Conservation (phyloP, 306 rosid species). For the Medicago truncatula region DNA sequence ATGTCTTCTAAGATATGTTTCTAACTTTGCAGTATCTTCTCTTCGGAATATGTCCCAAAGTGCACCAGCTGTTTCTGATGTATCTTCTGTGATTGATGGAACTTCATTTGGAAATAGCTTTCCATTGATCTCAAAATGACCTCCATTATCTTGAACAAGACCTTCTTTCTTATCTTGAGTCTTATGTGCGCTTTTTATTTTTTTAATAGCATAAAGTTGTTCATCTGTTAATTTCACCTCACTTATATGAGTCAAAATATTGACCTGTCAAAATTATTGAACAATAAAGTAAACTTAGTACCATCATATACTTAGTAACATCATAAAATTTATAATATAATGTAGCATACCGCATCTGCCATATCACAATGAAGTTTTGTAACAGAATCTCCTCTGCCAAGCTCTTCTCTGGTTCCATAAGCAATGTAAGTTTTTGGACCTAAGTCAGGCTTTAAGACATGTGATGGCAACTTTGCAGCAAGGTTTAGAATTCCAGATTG, state of each 20-base stretch:
- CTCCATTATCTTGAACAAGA: neutral
- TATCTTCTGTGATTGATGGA: conserved; percentile 18
- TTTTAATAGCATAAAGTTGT: conserved; percentile 51
- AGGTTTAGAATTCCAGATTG: conserved; percentile 71
- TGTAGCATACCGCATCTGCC: conserved; percentile 75
- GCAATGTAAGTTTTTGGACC: conserved; percentile 89
- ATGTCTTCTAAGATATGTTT: conserved; percentile 63
- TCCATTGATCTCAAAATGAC: conserved; percentile 25
- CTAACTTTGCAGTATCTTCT: conserved; percentile 67
- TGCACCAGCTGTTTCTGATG: conserved; percentile 57
- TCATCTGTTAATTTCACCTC: conserved; percentile 51
- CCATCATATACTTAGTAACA: neutral
- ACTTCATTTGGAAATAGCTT: conserved; percentile 24
- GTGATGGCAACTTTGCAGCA: conserved; percentile 73
- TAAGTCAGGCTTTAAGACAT: conserved; percentile 76
- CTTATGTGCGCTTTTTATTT: conserved; percentile 55
- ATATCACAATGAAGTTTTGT: conserved; percentile 85
- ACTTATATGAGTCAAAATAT: conserved; percentile 69
- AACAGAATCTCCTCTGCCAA: conserved; percentile 89
- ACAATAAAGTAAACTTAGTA: neutral
- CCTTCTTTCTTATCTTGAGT: conserved; percentile 53
- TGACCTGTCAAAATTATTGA: conserved; percentile 56
- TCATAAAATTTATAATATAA: neutral
- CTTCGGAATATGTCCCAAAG: conserved; percentile 81
- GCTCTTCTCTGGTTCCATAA: conserved; percentile 71